A percentile compares a stretch with the other conserved stretches of the same genome.
These are phyloP conservation scores for Leccinum angustisporum DNA, from an alignment of 1,284 basidiomycete genomes.

Conservation along the genomic window DNA sequence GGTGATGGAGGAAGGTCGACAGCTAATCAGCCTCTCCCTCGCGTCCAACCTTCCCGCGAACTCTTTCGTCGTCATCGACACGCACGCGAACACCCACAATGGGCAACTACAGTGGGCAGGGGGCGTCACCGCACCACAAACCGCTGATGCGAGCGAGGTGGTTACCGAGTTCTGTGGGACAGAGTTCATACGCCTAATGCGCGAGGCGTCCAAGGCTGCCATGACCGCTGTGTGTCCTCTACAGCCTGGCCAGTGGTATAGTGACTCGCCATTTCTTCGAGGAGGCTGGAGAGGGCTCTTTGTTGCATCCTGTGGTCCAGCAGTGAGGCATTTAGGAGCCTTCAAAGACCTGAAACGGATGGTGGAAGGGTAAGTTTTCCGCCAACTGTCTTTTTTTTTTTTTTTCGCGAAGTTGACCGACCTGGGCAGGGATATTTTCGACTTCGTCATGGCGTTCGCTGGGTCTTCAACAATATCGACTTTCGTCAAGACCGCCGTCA, in stretches of 20 bases:
- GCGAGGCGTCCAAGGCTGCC: neutral
- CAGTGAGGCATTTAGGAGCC: neutral
- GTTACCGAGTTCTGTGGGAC: neutral
- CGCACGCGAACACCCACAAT: neutral
- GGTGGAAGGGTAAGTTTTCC: neutral
- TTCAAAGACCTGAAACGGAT: neutral
- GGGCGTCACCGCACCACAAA: neutral
- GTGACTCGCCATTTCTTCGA: neutral
- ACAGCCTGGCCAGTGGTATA: neutral
- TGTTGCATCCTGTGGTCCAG: neutral
- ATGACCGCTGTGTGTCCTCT: no score
- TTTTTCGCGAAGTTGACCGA: neutral
- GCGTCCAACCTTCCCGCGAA: neutral
- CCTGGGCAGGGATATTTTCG: neutral
- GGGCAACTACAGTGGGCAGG: neutral
- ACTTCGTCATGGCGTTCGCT: constrained; percentile 4
- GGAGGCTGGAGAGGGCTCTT: neutral
- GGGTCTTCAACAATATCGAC: neutral
- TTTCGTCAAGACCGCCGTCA: neutral
- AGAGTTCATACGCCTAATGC: neutral
- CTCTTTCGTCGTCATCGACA: neutral
- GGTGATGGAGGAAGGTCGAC: neutral
- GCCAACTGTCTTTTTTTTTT: no score
- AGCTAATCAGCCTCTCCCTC: neutral
- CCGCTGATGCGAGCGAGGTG: neutral